phyloP scores from a whole-genome alignment of 352 stramenopile genomes.

The Globisporangium cylindrosporum region DNA sequence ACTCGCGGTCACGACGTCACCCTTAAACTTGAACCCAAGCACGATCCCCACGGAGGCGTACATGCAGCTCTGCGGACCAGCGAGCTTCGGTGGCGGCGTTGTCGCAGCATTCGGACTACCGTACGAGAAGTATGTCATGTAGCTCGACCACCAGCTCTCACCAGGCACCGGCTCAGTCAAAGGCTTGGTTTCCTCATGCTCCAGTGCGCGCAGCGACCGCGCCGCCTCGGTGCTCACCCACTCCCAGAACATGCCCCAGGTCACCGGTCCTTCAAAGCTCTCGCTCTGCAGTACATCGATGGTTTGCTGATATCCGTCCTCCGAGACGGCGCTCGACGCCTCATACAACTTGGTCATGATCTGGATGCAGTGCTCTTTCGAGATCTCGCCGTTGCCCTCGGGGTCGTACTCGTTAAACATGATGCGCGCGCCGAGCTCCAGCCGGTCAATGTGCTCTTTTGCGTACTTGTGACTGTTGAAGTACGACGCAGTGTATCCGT shows the following conservation, averaged over 20 bases:
- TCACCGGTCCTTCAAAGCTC: conserved; percentile 57
- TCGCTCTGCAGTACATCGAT: conserved; percentile 60
- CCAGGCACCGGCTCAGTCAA: conserved; percentile 35
- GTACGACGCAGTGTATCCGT: conserved; percentile 55
- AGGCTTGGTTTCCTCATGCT: conserved; percentile 51
- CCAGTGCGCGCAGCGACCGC: conserved; percentile 55
- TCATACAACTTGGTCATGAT: conserved; percentile 80
- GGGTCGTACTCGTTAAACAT: conserved; percentile 85
- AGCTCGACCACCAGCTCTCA: conserved; percentile 64
- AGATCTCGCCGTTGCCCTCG: conserved; percentile 53
- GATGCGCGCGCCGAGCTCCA: conserved; percentile 78
- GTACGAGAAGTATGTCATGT: conserved; percentile 46
- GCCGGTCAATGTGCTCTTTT: conserved; percentile 81
- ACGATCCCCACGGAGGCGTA: conserved; percentile 33
- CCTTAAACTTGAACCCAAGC: conserved; percentile 20
- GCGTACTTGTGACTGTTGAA: conserved; percentile 76
- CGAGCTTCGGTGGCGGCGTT: conserved; percentile 14
- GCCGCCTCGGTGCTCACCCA: conserved; percentile 84
- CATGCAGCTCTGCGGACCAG: conserved; percentile 21
- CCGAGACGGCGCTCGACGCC: conserved; percentile 62
- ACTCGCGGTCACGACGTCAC: neutral
- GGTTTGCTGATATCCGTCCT: conserved; percentile 57
- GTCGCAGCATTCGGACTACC: conserved; percentile 14
- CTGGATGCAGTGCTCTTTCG: conserved; percentile 63
- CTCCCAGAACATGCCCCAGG: conserved; percentile 86